Base-by-base conservation (phyloP, 495 filamentous ascomycete genomes). In the Xanthoparmelia taractica region DNA sequence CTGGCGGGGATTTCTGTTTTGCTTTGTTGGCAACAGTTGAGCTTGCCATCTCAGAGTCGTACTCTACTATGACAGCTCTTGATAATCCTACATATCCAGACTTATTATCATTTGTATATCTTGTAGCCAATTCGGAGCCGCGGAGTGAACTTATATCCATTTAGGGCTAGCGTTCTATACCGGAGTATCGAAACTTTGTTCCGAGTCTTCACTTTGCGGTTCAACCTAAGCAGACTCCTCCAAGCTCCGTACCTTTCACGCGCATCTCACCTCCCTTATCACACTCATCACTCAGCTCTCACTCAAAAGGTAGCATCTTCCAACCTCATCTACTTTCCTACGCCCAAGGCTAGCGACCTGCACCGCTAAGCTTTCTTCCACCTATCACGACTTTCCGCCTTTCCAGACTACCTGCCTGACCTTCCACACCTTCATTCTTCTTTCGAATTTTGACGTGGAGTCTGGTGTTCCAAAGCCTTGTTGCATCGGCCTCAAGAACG, bases 261-360 rank as follows among this genome's bases (percentile, higher is more conserved):
- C 60, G 60, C 50, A 56, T 45, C 60, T 56, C 52, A 45, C 18
- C 17, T 40, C 57, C 25, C 27, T 25, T 12, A 63, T 63, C 48
- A 63, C 23, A 63, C 29, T 34, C 33, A 52, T 43, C 38, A 61
- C 37, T 3, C 52, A 8, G 11, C 11, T 48, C 10, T 45, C 31
- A 18, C 13, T 27, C 29, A 0, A 8, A 50, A 60, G 43, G n/a
- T 13, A 57, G 33, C 52, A 34, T 31, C 20, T 20, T 34, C 43
- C 11, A 40, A 63, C 33, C 38, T 57, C 60, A 62, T 43, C 23
- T 13, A 45, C 27, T 11, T 3, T 12, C 10, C 20, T 45, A 6
- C 15, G 8, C n/a, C 11, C 25, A 4, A 38, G 48, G 71, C 67
- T 70, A 72, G 71, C 77, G 78, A 76, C 78, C 78, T 81, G 78